phyloP scores from a whole-genome alignment of 2,329 filamentous ascomycete species.

The Microcyclosporella mali region DNA sequence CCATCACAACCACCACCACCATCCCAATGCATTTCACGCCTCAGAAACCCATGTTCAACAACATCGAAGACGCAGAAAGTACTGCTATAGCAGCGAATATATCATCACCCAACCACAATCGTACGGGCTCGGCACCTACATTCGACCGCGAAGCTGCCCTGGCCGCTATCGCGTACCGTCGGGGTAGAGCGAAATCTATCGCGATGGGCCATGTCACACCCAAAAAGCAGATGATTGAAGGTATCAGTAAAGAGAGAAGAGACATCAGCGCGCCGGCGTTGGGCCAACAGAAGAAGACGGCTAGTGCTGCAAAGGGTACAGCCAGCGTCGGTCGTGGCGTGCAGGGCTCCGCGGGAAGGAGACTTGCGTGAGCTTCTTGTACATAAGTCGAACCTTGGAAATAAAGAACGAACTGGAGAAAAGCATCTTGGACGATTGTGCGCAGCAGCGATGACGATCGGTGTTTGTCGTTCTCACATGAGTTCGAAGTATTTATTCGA shows the following conservation, averaged over 20 bases:
- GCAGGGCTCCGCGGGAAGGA: slow-evolving; percentile 2
- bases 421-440: too few relatives aligned
- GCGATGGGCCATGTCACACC: slow-evolving; percentile 58
- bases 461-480: too few relatives aligned
- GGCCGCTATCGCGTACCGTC: slow-evolving; percentile 65
- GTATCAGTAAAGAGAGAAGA: slow-evolving; percentile 37
- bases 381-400: not conserved
- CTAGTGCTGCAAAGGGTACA: slow-evolving; percentile 4
- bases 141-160: slow-evolving; percentile 64
- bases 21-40: slow-evolving; percentile 44
- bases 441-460: too few relatives aligned
- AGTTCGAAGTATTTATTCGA: too few relatives aligned
- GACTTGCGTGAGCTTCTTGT: slow-evolving; percentile 1
- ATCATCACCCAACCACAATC: slow-evolving; percentile 10
- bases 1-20: slow-evolving; percentile 44
- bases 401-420: not conserved
- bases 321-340: slow-evolving; percentile 6
- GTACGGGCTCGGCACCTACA: slow-evolving; percentile 16
- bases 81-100: slow-evolving; percentile 12
- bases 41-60: slow-evolving; percentile 24
- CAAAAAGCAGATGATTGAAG: slow-evolving; percentile 52
- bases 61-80: slow-evolving; percentile 19
- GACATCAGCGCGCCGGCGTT: slow-evolving; percentile 43
- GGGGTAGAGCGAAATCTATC: slow-evolving; percentile 64
- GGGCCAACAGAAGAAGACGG: slow-evolving; percentile 19